phyloP scores from a whole-genome alignment of 805 yeast genomes.

The Candida ficus region DNA sequence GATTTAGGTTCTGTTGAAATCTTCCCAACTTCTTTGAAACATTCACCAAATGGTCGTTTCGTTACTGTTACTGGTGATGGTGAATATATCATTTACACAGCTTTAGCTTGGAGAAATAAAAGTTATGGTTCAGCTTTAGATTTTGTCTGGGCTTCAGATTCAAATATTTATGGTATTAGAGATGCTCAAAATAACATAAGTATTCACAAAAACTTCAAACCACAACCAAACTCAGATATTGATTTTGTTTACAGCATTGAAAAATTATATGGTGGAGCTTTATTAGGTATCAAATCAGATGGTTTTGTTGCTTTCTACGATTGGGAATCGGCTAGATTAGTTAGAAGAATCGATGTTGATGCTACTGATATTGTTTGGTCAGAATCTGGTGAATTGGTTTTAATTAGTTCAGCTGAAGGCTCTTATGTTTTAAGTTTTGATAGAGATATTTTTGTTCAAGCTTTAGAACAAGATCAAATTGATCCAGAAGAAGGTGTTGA shows the following conservation, averaged over 20 bases:
- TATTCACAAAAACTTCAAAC: constrained; percentile 81
- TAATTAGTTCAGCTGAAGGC: constrained; percentile 64
- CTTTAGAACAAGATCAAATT: constrained; percentile 49
- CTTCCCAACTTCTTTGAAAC: constrained; percentile 80
- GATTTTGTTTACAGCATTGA: constrained; percentile 70
- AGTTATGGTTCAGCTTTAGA: constrained; percentile 86
- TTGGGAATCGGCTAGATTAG: constrained; percentile 85
- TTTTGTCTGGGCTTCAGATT: constrained; percentile 93
- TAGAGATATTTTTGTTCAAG: constrained; percentile 59
- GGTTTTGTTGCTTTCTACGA: constrained; percentile 87
- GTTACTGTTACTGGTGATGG: constrained; percentile 98
- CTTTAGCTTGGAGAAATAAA: constrained; percentile 97
- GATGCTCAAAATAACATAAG: constrained; percentile 62
- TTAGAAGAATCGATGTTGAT: constrained; percentile 85
- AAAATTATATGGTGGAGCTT: constrained; percentile 82
- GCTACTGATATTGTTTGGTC: constrained; percentile 85
- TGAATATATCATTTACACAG: constrained; percentile 92
- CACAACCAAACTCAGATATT: constrained; percentile 56
- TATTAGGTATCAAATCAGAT: constrained; percentile 78
- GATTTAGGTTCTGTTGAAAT: constrained; percentile 94
- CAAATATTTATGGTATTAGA: constrained; percentile 79
- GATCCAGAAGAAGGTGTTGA: constrained; percentile 88
- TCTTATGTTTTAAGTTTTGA: constrained; percentile 76
- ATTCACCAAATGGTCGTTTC: constrained; percentile 96
- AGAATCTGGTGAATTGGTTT: constrained; percentile 84